Percentiles rank a stretch among this genome's conserved stretches.
Conservation (phyloP, 192 early-diverging fungal species). For the Dissophora globulifera region DNA sequence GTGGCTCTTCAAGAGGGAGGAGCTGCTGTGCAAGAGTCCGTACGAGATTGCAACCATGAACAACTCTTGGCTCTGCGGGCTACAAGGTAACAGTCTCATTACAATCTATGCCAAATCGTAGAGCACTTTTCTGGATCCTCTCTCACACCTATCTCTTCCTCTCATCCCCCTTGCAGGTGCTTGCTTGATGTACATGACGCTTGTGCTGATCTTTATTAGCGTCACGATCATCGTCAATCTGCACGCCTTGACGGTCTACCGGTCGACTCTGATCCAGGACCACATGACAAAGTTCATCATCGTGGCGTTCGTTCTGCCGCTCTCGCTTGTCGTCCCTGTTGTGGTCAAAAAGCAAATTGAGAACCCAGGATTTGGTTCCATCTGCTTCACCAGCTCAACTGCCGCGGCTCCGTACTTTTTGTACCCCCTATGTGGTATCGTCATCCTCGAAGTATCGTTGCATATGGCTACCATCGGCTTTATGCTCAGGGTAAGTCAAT, state of each 20-base stretch:
- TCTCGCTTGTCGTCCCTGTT: slow-evolving; percentile 25
- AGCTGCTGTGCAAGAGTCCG: slow-evolving; percentile 28
- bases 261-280: slow-evolving; percentile 8
- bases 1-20: slow-evolving; percentile 21
- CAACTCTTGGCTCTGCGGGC: slow-evolving; percentile 42
- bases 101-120: no score
- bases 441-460: slow-evolving; percentile 14
- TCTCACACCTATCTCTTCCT: no score
- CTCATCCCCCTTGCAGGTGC: slow-evolving; percentile 25
- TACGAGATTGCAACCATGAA: slow-evolving; percentile 34
- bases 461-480: slow-evolving; percentile 33
- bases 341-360: slow-evolving; percentile 15
- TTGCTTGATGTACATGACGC: slow-evolving; percentile 12
- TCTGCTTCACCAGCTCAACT: slow-evolving; percentile 29
- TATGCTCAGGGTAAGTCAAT: slow-evolving; percentile 32
- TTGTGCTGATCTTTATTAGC: slow-evolving; percentile 23
- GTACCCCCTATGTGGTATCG: slow-evolving; percentile 21
- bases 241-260: slow-evolving; percentile 29
- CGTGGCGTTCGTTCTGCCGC: slow-evolving; percentile 28
- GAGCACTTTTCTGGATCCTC: neutral
- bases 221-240: slow-evolving; percentile 31
- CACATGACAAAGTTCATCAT: slow-evolving; percentile 19
- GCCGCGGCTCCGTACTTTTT: slow-evolving; percentile 30
- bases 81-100: slow-evolving; percentile 54
- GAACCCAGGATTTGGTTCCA: slow-evolving; percentile 34